These are phyloP conservation scores for Monosporascus sp. DNA, from an alignment of 2,329 filamentous ascomycete species.

Conservation along the genomic window DNA sequence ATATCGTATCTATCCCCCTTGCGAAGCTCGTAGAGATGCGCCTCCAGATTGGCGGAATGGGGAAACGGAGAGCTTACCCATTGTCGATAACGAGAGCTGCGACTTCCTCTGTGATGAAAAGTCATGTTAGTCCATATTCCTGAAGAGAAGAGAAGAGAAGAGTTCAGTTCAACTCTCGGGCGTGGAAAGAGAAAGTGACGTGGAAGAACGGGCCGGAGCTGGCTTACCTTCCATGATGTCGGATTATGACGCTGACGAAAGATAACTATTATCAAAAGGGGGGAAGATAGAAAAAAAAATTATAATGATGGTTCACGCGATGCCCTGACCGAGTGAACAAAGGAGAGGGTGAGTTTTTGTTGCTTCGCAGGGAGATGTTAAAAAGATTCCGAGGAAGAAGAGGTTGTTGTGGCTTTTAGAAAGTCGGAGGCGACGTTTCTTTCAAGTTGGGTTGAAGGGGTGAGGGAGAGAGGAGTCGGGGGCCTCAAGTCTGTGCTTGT, in stretches of 20 bases:
- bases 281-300: conserved; percentile 4
- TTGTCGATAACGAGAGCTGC: conserved; percentile 99
- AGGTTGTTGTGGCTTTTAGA: not conserved
- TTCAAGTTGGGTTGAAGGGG: not conserved
- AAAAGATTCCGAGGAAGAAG: not conserved
- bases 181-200: conserved; percentile 9
- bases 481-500: not conserved
- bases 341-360: not conserved
- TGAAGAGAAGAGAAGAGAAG: conserved; percentile 4
- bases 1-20: not conserved
- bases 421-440: conserved; percentile 1
- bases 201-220: conserved; percentile 22
- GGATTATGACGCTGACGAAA: conserved; percentile 36
- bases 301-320: not conserved
- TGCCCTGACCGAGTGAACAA: not conserved
- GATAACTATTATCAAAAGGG: conserved; percentile 16
- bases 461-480: not conserved
- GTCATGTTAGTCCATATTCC: conserved; percentile 35
- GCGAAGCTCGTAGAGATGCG: not conserved
- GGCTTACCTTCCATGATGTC: conserved; percentile 61
- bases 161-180: conserved; percentile 4
- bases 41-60: conserved; percentile 17
- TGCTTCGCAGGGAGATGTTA: not conserved
- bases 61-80: conserved; percentile 72
- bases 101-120: conserved; percentile 81